Base-by-base conservation (phyloP, 2,329 filamentous ascomycete species). In the Dactylonectria macrodidyma region DNA sequence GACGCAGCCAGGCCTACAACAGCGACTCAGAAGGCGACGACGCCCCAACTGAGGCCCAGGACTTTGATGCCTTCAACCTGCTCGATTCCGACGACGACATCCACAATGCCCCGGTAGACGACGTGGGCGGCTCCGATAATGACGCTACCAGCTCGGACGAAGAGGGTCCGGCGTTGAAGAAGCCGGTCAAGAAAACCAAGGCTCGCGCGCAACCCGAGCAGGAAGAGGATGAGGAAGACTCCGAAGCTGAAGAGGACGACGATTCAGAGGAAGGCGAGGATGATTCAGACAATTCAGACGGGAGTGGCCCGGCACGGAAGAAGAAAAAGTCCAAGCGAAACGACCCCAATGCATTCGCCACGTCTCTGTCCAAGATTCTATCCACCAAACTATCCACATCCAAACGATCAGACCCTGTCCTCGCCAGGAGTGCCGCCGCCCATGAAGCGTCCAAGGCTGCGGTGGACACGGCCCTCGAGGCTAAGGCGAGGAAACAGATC, bases 291-390 rank as follows among this genome's bases (percentile, higher is more conserved):
- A 81, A 82, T n/a, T 78, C 83, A 24, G 82, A 81, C 60, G 80
- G 78, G 6, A 77, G 77, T 14, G 76, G 77, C 46, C 81, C 46
- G 81, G 58, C 76, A 12, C 78, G 73, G 54, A 82, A 83, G 70
- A 78, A 78, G 70, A 78, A 78, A 44, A 92, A 90, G 76, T 90
- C 91, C 14, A 98, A 98, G 83, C 92, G 95, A 78, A 97, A 97
- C 82, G 95, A 99, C 81, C 95, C 96, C 3, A 86, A 88, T 71
- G 95, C 94, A 59, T 98, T 99, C 81, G 94, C 95, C 26, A 97
- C 92, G 1, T 97, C 95, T 58, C 94, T 99, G 76, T 92, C 93
- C 73, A 97, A 96, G 81, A 98, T 99, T 79, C 88, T 99, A 51
- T 91, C 91, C 63, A 95, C 94, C 57, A 98, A 98, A 83, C 87